phyloP scores from a whole-genome alignment of 768 basidiomycete species.

The Epithele typhae region DNA sequence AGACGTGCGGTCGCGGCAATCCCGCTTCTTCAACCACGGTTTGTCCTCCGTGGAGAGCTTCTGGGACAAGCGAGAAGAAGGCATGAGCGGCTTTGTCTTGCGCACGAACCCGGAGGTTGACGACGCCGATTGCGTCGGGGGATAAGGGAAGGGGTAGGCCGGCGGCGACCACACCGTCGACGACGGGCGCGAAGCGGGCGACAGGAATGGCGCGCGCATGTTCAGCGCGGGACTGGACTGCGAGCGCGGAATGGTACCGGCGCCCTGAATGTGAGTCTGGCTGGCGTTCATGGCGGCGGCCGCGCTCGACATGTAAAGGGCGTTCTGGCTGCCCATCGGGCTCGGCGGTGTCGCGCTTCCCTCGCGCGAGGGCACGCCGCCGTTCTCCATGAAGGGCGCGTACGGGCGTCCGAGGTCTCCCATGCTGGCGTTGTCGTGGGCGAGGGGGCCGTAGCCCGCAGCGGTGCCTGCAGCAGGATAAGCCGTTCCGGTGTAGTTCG shows the following conservation, averaged over 20 bases:
- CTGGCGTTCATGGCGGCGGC: constrained; percentile 36
- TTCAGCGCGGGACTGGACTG: constrained; percentile 36
- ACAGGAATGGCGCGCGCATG: constrained; percentile 68
- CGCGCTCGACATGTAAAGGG: constrained; percentile 42
- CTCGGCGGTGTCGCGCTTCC: constrained; percentile 16
- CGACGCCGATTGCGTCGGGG: constrained; percentile 7
- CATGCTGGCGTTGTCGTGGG: constrained; percentile 4
- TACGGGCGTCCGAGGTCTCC: constrained; percentile 30
- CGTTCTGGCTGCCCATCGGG: constrained; percentile 18
- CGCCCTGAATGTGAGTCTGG: constrained; percentile 12
- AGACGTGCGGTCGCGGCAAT: constrained; percentile 39
- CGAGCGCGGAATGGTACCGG: constrained; percentile 33
- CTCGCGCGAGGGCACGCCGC: constrained; percentile 22
- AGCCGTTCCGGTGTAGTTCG: constrained; percentile 11
- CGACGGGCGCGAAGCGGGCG: constrained; percentile 63
- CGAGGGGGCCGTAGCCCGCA: constrained; percentile 16
- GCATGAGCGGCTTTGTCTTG: constrained; percentile 31
- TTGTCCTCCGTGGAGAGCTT: constrained; percentile 49
- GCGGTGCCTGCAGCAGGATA: constrained; percentile 14
- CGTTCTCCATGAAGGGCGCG: constrained; percentile 44
- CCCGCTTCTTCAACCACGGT: constrained; percentile 42
- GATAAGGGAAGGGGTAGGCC: constrained; percentile 30
- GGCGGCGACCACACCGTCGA: constrained; percentile 63
- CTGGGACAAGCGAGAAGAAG: constrained; percentile 33
- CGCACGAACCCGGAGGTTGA: constrained; percentile 13